These are phyloP conservation scores for Xylaria sp. DNA, from an alignment of 2,329 filamentous ascomycete genomes.

Conservation along the genomic window DNA sequence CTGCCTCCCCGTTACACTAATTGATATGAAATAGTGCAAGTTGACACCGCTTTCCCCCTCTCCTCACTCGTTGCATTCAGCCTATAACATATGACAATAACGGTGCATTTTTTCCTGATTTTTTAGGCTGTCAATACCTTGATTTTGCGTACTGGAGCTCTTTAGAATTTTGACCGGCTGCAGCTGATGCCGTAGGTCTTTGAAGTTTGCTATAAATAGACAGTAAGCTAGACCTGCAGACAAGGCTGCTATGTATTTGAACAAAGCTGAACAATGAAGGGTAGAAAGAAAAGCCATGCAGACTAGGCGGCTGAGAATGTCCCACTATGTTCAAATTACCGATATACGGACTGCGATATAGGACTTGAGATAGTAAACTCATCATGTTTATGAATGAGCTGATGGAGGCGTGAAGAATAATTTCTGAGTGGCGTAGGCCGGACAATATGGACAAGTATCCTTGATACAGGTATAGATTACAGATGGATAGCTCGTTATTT, in stretches of 20 bases:
- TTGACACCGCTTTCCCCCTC: not conserved
- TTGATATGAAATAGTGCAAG: not conserved
- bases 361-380: not conserved
- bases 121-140: no score
- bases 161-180: not conserved
- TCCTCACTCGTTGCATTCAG: not conserved
- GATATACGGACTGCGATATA: slow-evolving; percentile 21
- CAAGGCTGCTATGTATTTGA: not conserved
- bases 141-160: no score
- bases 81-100: not conserved
- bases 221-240: not conserved
- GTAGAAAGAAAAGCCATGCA: not conserved
- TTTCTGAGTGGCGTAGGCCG: not conserved
- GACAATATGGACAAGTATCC: not conserved
- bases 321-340: slow-evolving; percentile 9
- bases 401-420: no score
- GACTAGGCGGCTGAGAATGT: not conserved
- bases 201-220: slow-evolving; percentile 12
- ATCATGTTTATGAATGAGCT: not conserved
- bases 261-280: no score
- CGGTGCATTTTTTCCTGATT: not conserved
- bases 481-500: not conserved
- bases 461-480: not conserved
- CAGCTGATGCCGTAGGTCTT: not conserved
- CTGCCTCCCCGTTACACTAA: not conserved